Evolutionary conservation across 352 stramenopile species (phyloP).

Genomic region (Thalassiosira exigua): DNA sequence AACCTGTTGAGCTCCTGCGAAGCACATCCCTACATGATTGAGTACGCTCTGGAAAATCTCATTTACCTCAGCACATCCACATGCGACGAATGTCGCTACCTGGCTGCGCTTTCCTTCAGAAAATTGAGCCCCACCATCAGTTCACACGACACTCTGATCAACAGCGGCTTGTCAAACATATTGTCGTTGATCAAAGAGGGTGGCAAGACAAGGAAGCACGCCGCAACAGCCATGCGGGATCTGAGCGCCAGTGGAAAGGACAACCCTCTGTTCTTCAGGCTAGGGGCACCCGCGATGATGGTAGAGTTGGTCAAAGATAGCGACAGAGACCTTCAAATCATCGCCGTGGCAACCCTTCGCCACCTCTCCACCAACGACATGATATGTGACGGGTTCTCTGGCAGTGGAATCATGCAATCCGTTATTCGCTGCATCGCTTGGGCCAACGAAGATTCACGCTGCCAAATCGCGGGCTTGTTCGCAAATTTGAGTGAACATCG

Average conservation of each 20-base stretch:
- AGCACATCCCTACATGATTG: constrained; percentile 91
- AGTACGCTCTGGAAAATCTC: constrained; percentile 89
- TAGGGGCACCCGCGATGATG: constrained; percentile 89
- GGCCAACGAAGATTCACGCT: constrained; percentile 91
- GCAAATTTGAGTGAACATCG: constrained; percentile 93
- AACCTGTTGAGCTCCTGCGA: constrained; percentile 94
- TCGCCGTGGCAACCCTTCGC: constrained; percentile 90
- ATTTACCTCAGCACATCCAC: constrained; percentile 90
- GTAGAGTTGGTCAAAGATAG: constrained; percentile 89
- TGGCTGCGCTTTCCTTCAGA: constrained; percentile 91
- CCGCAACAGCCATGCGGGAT: constrained; percentile 88
- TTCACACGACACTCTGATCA: constrained; percentile 90
- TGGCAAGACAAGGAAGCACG: constrained; percentile 89
- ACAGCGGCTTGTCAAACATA: constrained; percentile 90
- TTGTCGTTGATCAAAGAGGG: constrained; percentile 91
- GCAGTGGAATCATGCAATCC: constrained; percentile 81
- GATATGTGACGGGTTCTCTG: constrained; percentile 79
- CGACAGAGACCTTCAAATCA: constrained; percentile 89
- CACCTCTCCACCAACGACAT: constrained; percentile 88
- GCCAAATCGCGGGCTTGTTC: constrained; percentile 91
- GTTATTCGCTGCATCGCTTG: constrained; percentile 89
- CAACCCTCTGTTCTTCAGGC: constrained; percentile 66
- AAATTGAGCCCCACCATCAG: constrained; percentile 93
- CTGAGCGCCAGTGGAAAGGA: constrained; percentile 49
- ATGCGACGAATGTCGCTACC: constrained; percentile 94